These are phyloP conservation scores for Tetrapisispora fleetii DNA, from an alignment of 805 yeast genomes.

Conservation along the genomic window DNA sequence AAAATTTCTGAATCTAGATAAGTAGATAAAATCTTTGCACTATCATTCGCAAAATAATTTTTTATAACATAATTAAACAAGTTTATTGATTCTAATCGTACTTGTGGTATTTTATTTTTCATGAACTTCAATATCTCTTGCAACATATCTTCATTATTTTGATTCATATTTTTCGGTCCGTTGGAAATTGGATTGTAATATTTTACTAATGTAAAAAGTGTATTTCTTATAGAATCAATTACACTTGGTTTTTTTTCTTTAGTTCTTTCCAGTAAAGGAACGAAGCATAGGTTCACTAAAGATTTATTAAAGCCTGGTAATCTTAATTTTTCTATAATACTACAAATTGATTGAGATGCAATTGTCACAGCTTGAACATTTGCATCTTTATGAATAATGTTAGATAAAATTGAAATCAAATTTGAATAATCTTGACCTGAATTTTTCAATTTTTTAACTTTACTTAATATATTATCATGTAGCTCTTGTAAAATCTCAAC, in stretches of 20 bases:
- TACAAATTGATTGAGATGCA: conserved; percentile 58
- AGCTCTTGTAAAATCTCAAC: conserved; percentile 71
- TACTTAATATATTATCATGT: conserved; percentile 34
- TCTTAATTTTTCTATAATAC: conserved; percentile 58
- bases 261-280: conserved; percentile 65
- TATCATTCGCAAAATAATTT: conserved; percentile 14
- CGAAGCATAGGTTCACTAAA: conserved; percentile 37
- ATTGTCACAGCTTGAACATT: conserved; percentile 77
- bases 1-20: conserved; percentile 9
- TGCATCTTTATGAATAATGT: conserved; percentile 68
- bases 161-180: neutral
- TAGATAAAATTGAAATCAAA: conserved; percentile 53
- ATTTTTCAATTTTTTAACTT: conserved; percentile 43
- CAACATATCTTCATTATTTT: conserved; percentile 34
- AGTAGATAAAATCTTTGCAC: conserved; percentile 3
- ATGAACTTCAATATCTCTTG: conserved; percentile 51
- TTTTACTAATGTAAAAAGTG: conserved; percentile 48
- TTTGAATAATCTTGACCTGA: conserved; percentile 51
- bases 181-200: conserved; percentile 33
- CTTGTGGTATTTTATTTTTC: conserved; percentile 74
- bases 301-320: conserved; percentile 43
- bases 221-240: conserved; percentile 54
- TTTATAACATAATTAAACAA: conserved; percentile 56
- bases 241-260: conserved; percentile 82
- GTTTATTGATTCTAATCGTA: conserved; percentile 59